Evolutionary conservation across 2,329 filamentous ascomycete species (phyloP).

Genomic region (Incumbomyces delicatus): DNA sequence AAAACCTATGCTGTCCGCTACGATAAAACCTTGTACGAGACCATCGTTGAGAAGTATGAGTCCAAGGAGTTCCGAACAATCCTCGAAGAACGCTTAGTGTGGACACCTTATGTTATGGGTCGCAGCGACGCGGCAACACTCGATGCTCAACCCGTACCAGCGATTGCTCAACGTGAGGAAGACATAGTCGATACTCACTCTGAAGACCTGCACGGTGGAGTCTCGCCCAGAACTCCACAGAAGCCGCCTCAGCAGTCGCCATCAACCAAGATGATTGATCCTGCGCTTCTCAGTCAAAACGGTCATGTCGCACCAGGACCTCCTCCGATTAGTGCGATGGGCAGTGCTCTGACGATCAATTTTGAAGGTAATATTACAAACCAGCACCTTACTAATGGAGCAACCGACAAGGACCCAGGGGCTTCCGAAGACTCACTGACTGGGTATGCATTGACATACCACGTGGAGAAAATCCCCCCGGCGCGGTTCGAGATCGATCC

Average conservation of each 20-base stretch:
- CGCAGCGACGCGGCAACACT: slow-evolving; percentile 72
- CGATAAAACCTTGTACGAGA: slow-evolving; percentile 72
- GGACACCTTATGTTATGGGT: slow-evolving; percentile 97
- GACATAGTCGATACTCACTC: slow-evolving; percentile 24
- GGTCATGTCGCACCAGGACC: slow-evolving; percentile 19
- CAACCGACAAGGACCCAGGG: not conserved
- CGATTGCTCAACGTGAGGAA: slow-evolving; percentile 76
- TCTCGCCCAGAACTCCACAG: slow-evolving; percentile 9
- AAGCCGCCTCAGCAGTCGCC: not conserved
- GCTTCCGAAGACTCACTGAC: slow-evolving; percentile 7
- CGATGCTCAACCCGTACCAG: slow-evolving; percentile 72
- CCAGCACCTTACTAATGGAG: slow-evolving; percentile 8
- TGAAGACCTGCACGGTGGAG: slow-evolving; percentile 8
- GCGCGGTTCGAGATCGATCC: slow-evolving; percentile 21
- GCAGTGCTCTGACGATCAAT: not conserved
- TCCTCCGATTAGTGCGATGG: slow-evolving; percentile 6
- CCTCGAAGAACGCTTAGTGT: slow-evolving; percentile 69
- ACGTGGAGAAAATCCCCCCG: slow-evolving; percentile 16
- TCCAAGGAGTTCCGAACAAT: slow-evolving; percentile 79
- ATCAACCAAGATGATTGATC: slow-evolving; percentile 6
- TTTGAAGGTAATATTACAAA: slow-evolving; percentile 6
- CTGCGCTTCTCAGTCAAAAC: slow-evolving; percentile 8
- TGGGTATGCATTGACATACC: slow-evolving; percentile 19
- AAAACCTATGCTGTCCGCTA: slow-evolving; percentile 82
- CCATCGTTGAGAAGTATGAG: slow-evolving; percentile 84